phyloP scores from a whole-genome alignment of 1,284 basidiomycete genomes.

The Fomitiporia mediterranea region DNA sequence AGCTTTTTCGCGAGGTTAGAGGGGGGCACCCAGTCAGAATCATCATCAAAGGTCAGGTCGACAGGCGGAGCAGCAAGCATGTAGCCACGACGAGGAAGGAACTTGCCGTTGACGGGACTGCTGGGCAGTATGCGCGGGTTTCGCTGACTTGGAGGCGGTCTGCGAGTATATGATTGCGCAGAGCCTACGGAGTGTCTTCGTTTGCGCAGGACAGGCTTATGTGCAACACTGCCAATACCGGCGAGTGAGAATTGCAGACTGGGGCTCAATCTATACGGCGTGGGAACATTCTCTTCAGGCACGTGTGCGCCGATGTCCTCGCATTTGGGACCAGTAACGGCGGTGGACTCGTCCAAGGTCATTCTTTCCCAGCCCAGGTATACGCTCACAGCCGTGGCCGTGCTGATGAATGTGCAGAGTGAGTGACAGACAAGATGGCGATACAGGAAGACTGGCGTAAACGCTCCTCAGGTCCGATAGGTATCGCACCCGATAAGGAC shows the following conservation, averaged over 20 bases:
- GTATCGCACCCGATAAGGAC: not conserved
- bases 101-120: not conserved
- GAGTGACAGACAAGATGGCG: not conserved
- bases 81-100: not conserved
- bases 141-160: not conserved
- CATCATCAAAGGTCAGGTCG: conserved; percentile 59
- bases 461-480: not conserved
- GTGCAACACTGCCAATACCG: not conserved
- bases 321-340: too few relatives aligned
- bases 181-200: conserved; percentile 2
- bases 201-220: not conserved
- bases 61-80: conserved; percentile 59
- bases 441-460: not conserved
- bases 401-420: not conserved
- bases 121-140: conserved; percentile 15
- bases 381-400: not conserved
- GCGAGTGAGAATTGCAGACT: not conserved
- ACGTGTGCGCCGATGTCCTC: not conserved
- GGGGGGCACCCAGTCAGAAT: conserved; percentile 53
- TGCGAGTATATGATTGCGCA: not conserved
- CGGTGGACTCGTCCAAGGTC: not conserved
- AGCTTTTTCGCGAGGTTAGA: conserved; percentile 37
- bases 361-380: not conserved
- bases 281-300: not conserved
- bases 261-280: not conserved